A percentile compares a stretch with the other conserved stretches of the same genome.
Evolutionary conservation across 345 rosid genomes (phyloP).

Genomic region (Pistacia vera): DNA sequence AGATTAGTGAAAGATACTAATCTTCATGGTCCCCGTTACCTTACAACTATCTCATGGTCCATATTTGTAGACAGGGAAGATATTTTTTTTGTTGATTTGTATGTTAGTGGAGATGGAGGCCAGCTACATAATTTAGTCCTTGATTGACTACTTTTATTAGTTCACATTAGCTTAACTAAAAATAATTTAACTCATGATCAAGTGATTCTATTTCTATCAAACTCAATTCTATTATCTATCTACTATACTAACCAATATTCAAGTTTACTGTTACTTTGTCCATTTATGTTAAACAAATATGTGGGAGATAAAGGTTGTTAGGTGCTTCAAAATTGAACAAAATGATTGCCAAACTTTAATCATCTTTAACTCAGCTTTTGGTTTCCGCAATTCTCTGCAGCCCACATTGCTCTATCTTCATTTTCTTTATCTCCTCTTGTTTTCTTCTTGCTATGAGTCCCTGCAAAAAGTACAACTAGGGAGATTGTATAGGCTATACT

Average conservation of each 20-base stretch:
- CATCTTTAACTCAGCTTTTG: constrained; percentile 38
- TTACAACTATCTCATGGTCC: not conserved
- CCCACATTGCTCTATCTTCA: constrained; percentile 20
- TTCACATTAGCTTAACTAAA: no score
- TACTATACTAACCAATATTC: not conserved
- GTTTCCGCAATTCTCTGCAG: constrained; percentile 28
- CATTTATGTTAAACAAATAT: not conserved
- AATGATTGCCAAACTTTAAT: constrained; percentile 44
- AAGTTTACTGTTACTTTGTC: not conserved
- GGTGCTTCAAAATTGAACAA: constrained; percentile 34
- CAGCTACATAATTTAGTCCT: not conserved
- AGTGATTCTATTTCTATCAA: not conserved
- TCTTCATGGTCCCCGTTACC: constrained; percentile 13
- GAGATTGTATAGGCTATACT: constrained; percentile 1
- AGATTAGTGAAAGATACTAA: not conserved
- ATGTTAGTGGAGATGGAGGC: not conserved
- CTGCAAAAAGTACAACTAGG: not conserved
- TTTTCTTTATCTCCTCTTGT: constrained; percentile 20
- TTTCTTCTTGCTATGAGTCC: constrained; percentile 8
- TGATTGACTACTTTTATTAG: no score
- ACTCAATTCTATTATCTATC: not conserved
- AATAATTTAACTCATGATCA: not conserved
- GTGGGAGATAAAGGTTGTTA: constrained; percentile 24
- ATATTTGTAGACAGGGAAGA: not conserved
- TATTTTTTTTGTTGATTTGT: not conserved